A percentile compares a stretch with the other conserved stretches of the same genome.
Conservation (phyloP, 2,329 filamentous ascomycete genomes). For the Paramyrothecium roridum region DNA sequence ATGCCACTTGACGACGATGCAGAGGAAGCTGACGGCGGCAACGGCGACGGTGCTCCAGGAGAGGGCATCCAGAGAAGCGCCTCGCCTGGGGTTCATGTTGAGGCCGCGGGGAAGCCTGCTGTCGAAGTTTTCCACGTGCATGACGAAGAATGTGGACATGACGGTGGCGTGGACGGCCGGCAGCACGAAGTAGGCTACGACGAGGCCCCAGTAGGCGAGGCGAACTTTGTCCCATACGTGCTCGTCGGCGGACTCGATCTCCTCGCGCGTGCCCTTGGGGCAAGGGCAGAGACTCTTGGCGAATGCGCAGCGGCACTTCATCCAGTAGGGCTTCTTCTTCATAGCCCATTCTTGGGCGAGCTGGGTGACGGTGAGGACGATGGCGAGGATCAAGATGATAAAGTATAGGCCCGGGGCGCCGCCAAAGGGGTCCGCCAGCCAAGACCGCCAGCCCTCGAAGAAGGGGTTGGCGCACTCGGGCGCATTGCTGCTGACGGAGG, state of each 20-base stretch:
- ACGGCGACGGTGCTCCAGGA: conserved; percentile 16
- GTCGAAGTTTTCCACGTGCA: conserved; percentile 14
- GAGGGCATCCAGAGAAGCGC: conserved; percentile 9
- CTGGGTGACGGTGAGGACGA: conserved; percentile 8
- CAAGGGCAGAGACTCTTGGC: conserved; percentile 19
- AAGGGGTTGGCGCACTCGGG: conserved; percentile 18
- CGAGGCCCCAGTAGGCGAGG: conserved; percentile 16
- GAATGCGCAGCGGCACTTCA: conserved; percentile 19
- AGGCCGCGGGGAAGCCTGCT: conserved; percentile 17
- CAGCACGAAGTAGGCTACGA: conserved; percentile 12
- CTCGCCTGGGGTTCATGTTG: conserved; percentile 14
- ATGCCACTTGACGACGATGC: conserved; percentile 17
- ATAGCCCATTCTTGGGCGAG: conserved; percentile 19
- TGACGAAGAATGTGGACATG: conserved; percentile 12
- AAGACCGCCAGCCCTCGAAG: conserved; percentile 21
- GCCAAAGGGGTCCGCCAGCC: conserved; percentile 6
- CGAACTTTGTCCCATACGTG: conserved; percentile 20
- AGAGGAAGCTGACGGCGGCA: conserved; percentile 12
- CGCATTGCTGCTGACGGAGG: conserved; percentile 10
- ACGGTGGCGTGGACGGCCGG: conserved; percentile 14
- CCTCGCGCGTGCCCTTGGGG: conserved; percentile 18
- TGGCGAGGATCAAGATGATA: conserved; percentile 10
- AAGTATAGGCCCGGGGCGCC: conserved; percentile 9
- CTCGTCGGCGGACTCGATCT: conserved; percentile 20
- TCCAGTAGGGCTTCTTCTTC: conserved; percentile 19